Evolutionary conservation across 1,284 basidiomycete genomes (phyloP).

Genomic region (Malassezia japonica): DNA sequence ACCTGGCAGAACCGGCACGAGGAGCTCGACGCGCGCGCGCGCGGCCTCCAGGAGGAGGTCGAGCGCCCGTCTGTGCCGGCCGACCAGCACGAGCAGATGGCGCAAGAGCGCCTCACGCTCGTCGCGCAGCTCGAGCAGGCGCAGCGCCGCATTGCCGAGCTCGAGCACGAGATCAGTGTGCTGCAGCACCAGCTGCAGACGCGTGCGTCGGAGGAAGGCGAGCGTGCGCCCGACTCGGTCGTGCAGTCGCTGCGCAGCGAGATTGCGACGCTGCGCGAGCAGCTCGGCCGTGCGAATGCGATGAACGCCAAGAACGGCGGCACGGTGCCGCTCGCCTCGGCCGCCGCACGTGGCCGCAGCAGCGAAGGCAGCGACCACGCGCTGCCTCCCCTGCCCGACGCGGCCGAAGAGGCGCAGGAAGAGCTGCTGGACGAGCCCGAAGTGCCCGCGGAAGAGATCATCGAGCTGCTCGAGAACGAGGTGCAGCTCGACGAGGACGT

Average conservation of each 20-base stretch:
- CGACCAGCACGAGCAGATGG: slow-evolving; percentile 65
- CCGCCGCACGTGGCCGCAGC: background rate
- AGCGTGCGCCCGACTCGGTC: slow-evolving; percentile 17
- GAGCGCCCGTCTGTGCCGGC: slow-evolving; percentile 65
- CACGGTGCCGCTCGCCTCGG: slow-evolving; percentile 24
- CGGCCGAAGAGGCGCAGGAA: background rate
- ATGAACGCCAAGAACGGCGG: slow-evolving; percentile 44
- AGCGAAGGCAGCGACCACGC: background rate
- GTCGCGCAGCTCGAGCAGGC: slow-evolving; percentile 73
- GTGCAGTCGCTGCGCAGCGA: slow-evolving; percentile 79
- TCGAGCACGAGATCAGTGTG: slow-evolving; percentile 71
- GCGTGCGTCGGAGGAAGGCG: slow-evolving; percentile 51
- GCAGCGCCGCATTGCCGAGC: slow-evolving; percentile 64
- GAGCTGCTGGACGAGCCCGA: slow-evolving; percentile 53
- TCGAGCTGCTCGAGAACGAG: slow-evolving; percentile 80
- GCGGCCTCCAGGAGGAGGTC: slow-evolving; percentile 64
- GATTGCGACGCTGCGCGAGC: slow-evolving; percentile 80
- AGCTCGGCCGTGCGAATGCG: slow-evolving; percentile 85
- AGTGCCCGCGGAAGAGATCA: slow-evolving; percentile 88
- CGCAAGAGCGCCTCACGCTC: slow-evolving; percentile 67
- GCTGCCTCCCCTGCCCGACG: background rate
- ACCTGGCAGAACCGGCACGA: slow-evolving; percentile 79
- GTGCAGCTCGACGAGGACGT: slow-evolving; percentile 90
- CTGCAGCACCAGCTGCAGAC: slow-evolving; percentile 61
- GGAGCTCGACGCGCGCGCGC: slow-evolving; percentile 70